Evolutionary conservation across 2,329 filamentous ascomycete species (phyloP).

Genomic region (Aspergillus sp.): DNA sequence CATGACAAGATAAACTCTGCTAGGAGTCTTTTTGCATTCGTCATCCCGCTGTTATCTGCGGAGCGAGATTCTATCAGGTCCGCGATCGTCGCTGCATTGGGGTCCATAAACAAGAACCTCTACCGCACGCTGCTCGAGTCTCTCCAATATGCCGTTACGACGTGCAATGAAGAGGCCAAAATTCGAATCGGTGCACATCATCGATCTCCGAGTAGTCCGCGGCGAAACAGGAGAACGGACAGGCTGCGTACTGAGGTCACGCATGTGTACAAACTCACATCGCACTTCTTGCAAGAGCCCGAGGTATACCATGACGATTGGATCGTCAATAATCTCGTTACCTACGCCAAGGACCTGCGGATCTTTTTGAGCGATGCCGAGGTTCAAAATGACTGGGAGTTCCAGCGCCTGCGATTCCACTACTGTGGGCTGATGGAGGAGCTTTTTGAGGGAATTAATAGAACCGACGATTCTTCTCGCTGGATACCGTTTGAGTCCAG

Average conservation of each 20-base stretch:
- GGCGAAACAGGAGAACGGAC: slow-evolving; percentile 74
- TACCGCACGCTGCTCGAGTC: slow-evolving; percentile 87
- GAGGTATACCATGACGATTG: slow-evolving; percentile 80
- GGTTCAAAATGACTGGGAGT: slow-evolving; percentile 89
- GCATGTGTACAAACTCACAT: slow-evolving; percentile 88
- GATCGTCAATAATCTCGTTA: slow-evolving; percentile 78
- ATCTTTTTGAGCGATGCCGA: slow-evolving; percentile 91
- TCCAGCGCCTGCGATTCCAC: slow-evolving; percentile 80
- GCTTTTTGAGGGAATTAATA: slow-evolving; percentile 82
- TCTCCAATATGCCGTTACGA: slow-evolving; percentile 72
- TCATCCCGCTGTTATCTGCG: slow-evolving; percentile 77
- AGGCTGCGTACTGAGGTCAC: slow-evolving; percentile 87
- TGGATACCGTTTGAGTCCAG: slow-evolving; percentile 98
- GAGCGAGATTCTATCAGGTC: slow-evolving; percentile 73
- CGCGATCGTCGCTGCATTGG: slow-evolving; percentile 82
- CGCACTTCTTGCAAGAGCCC: slow-evolving; percentile 71
- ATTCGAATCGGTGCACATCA: slow-evolving; percentile 67
- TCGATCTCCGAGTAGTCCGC: slow-evolving; percentile 71
- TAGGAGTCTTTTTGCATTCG: slow-evolving; percentile 76
- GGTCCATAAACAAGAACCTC: slow-evolving; percentile 89
- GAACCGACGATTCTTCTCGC: slow-evolving; percentile 70
- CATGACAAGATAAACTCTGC: slow-evolving; percentile 80
- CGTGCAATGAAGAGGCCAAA: slow-evolving; percentile 82
- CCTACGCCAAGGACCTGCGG: slow-evolving; percentile 84
- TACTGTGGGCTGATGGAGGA: slow-evolving; percentile 93